phyloP scores from a whole-genome alignment of 371 early-diverging fungal genomes.

The Circinella umbellata region DNA sequence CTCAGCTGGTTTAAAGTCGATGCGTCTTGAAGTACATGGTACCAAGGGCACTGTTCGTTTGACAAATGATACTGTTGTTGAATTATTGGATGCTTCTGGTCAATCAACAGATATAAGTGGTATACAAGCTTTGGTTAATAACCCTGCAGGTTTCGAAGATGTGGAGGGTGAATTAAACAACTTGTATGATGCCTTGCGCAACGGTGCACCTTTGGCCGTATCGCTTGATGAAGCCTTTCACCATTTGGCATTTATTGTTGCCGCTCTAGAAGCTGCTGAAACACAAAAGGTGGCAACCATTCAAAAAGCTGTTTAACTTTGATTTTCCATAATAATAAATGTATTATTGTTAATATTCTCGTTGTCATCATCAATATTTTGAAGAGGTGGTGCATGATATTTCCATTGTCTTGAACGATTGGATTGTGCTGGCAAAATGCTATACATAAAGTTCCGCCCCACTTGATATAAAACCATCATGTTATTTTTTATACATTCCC shows the following conservation, averaged over 20 bases:
- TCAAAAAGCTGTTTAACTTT: background rate
- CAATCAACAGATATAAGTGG: constrained; percentile 19
- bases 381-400: constrained; percentile 14
- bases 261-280: constrained; percentile 46
- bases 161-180: constrained; percentile 52
- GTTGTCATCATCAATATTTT: background rate
- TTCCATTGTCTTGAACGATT: constrained; percentile 10
- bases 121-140: constrained; percentile 16
- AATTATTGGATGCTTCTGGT: constrained; percentile 36
- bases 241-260: constrained; percentile 50
- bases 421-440: background rate
- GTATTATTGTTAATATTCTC: background rate
- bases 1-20: constrained; percentile 40
- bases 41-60: constrained; percentile 48
- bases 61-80: constrained; percentile 28
- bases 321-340: constrained; percentile 1
- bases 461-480: constrained; percentile 5
- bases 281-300: constrained; percentile 28
- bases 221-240: constrained; percentile 48
- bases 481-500: too few relatives aligned
- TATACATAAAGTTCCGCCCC: constrained; percentile 16
- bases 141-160: constrained; percentile 39
- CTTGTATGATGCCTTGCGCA: constrained; percentile 37
- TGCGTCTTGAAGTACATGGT: constrained; percentile 43
- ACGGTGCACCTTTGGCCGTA: constrained; percentile 33